Evolutionary conservation across 176 grass and related monocot species (phyloP).

Genomic region (Echinochloa phyllopogon): DNA sequence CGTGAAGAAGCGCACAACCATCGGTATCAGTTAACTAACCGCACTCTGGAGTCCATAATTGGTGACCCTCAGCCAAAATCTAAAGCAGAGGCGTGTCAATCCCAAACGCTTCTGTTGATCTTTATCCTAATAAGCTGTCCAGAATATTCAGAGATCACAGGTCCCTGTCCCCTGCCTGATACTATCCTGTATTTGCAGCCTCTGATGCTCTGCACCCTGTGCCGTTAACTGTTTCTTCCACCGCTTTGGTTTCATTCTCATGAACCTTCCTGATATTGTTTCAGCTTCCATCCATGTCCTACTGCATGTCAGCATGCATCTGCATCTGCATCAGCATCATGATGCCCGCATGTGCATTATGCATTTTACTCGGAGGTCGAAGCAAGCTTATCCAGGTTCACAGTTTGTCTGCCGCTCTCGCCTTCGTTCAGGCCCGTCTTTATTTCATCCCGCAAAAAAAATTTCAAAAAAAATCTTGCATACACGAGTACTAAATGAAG

Average conservation of each 20-base stretch:
- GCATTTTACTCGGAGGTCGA: neutral
- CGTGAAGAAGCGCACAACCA: slow-evolving; percentile 47
- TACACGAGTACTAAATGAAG: too few relatives aligned
- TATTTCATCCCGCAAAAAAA: too few relatives aligned
- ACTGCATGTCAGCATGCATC: too few relatives aligned
- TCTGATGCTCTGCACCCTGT: neutral
- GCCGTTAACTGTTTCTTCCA: neutral
- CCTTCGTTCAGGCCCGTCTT: slow-evolving; percentile 17
- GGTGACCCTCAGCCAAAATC: slow-evolving; percentile 27
- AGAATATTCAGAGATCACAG: neutral
- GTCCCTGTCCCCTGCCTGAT: neutral
- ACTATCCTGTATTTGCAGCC: neutral
- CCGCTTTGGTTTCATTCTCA: neutral
- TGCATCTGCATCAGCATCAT: neutral
- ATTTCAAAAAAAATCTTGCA: too few relatives aligned
- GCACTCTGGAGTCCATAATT: slow-evolving; percentile 40
- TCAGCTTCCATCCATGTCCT: neutral
- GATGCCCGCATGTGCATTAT: neutral
- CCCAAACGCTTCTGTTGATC: neutral
- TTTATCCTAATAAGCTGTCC: neutral
- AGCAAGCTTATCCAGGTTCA: neutral
- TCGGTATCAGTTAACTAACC: slow-evolving; percentile 60
- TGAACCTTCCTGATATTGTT: neutral
- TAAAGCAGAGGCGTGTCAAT: slow-evolving; percentile 28
- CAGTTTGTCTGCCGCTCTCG: neutral